Conservation (phyloP, 345 rosid genomes). For the Linum lewisii region DNA sequence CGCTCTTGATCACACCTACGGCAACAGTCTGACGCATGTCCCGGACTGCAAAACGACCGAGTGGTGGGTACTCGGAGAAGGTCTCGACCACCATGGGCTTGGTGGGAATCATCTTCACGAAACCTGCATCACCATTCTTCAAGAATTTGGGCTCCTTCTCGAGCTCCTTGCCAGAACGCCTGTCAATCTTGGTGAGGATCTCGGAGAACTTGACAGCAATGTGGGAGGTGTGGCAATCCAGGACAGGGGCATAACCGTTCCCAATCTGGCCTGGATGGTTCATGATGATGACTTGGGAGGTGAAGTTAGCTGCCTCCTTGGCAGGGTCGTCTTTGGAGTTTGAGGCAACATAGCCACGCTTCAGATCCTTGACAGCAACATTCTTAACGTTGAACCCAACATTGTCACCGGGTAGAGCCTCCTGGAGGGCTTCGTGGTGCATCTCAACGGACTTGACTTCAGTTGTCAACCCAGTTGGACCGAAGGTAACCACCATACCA, state of each 20-base stretch:
- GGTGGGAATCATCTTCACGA: slow-evolving; percentile 11
- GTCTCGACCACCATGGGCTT: slow-evolving; percentile 24
- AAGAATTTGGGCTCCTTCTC: slow-evolving; percentile 8
- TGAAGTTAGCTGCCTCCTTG: slow-evolving; percentile 11
- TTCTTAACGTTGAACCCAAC: slow-evolving; percentile 10
- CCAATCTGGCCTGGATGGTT: slow-evolving; percentile 11
- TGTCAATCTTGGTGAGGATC: slow-evolving; percentile 9
- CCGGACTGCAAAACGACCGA: slow-evolving; percentile 19
- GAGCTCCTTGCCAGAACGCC: slow-evolving; percentile 9
- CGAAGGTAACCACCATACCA: slow-evolving; percentile 1
- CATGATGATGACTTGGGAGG: slow-evolving; percentile 11
- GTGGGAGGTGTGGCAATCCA: slow-evolving; percentile 8
- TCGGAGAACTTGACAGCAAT: slow-evolving; percentile 6
- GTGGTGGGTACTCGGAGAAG: slow-evolving; percentile 13
- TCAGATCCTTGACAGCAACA: slow-evolving; percentile 11
- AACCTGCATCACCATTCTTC: slow-evolving; percentile 8
- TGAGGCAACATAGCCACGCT: slow-evolving; percentile 9
- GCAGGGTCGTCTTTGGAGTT: slow-evolving; percentile 11
- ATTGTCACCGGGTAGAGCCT: slow-evolving; percentile 4
- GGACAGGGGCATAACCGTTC: slow-evolving; percentile 9
- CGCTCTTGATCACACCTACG: slow-evolving; percentile 18
- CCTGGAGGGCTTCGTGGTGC: slow-evolving; percentile 6
- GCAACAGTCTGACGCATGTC: slow-evolving; percentile 23
- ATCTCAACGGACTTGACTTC: slow-evolving; percentile 6
- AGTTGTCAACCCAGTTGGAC: slow-evolving; percentile 1